These are phyloP conservation scores for Phytopythium delawarense DNA, from an alignment of 352 stramenopile species.

Conservation along the genomic window DNA sequence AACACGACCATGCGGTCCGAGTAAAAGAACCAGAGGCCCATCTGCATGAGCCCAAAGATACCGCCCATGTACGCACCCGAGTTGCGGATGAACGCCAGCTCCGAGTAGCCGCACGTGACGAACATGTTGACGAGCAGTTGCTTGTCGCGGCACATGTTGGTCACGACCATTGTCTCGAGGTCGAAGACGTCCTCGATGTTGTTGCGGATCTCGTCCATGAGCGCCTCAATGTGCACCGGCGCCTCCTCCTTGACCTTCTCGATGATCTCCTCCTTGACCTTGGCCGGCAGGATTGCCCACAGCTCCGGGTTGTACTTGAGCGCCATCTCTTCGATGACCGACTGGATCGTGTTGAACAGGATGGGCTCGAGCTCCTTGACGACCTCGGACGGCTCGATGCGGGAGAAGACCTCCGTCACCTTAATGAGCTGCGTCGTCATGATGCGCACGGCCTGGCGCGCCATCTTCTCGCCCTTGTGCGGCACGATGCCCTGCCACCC, in stretches of 20 bases:
- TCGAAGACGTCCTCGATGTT: conserved; percentile 96
- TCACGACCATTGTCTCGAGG: conserved; percentile 94
- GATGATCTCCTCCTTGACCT: conserved; percentile 90
- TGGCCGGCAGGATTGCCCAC: conserved; percentile 69
- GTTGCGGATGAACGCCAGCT: conserved; percentile 91
- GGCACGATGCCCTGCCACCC: conserved; percentile 98
- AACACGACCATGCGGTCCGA: conserved; percentile 82
- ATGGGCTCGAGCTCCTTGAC: conserved; percentile 91
- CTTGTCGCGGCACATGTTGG: conserved; percentile 93
- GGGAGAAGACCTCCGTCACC: conserved; percentile 91
- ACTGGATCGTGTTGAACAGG: conserved; percentile 87
- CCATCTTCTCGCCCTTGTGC: conserved; percentile 96
- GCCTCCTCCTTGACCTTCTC: conserved; percentile 94
- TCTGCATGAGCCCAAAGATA: conserved; percentile 86
- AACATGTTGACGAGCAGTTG: conserved; percentile 96
- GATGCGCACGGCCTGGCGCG: conserved; percentile 88
- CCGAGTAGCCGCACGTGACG: conserved; percentile 88
- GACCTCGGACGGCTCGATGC: conserved; percentile 89
- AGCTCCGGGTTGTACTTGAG: conserved; percentile 87
- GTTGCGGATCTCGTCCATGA: conserved; percentile 94
- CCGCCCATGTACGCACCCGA: conserved; percentile 89
- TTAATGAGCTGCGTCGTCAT: conserved; percentile 94
- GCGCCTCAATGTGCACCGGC: conserved; percentile 86
- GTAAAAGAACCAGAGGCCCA: conserved; percentile 88
- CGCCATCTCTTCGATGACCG: conserved; percentile 86